Conservation (phyloP, 306 rosid species). For the Cucumis hystrix region DNA sequence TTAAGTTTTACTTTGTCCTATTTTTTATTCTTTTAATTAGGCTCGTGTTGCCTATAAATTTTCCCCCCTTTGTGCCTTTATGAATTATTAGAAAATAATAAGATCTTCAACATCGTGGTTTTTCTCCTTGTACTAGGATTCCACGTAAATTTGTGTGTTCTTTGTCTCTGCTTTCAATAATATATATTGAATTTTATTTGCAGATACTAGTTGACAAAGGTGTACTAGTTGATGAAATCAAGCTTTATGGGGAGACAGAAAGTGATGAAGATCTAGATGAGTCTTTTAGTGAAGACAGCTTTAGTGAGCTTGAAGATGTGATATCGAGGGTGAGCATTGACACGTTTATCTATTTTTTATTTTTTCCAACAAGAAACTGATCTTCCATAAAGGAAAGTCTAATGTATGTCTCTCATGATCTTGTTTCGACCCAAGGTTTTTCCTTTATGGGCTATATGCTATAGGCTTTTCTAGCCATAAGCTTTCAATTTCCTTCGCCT, state of each 20-base stretch:
- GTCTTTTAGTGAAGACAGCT: constrained; percentile 48
- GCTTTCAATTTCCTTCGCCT: not conserved
- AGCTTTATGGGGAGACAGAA: constrained; percentile 65
- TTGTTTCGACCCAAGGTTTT: not conserved
- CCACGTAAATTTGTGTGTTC: no score
- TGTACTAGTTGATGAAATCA: constrained; percentile 58
- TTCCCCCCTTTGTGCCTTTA: no score
- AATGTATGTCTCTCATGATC: not conserved
- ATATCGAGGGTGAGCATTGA: constrained; percentile 49
- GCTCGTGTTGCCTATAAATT: no score
- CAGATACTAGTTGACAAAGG: constrained; percentile 76
- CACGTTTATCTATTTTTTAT: not conserved
- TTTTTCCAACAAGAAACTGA: not conserved
- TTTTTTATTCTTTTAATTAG: no score
- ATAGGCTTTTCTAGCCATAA: not conserved
- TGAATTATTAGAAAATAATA: no score
- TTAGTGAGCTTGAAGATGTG: constrained; percentile 63
- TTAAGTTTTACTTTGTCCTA: no score
- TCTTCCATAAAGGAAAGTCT: not conserved
- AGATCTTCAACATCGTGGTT: no score
- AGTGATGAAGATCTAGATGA: constrained; percentile 57
- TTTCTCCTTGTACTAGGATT: no score
- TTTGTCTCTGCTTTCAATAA: no score
- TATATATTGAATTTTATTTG: constrained; percentile 15
- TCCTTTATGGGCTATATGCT: not conserved